These are phyloP conservation scores for Actinomortierella wolfii DNA, from an alignment of 371 early-diverging fungal genomes.

Conservation along the genomic window DNA sequence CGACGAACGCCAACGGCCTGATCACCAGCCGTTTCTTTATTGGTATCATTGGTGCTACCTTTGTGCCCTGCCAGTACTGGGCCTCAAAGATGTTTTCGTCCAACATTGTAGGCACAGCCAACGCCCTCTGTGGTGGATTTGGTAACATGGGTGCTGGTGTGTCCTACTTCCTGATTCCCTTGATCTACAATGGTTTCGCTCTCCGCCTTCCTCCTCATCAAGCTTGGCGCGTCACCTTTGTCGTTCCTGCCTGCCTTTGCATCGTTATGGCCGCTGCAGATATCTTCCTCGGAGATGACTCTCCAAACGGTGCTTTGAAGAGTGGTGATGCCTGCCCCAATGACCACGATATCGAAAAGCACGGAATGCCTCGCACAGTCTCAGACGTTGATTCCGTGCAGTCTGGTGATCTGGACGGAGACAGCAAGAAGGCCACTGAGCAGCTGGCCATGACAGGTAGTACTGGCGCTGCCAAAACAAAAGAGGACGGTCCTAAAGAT, in stretches of 20 bases:
- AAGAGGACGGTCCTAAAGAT: no score
- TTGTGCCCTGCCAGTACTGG: slow-evolving; percentile 75
- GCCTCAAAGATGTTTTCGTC: slow-evolving; percentile 59
- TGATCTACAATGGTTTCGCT: slow-evolving; percentile 50
- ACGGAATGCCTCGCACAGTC: slow-evolving; percentile 7
- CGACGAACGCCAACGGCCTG: slow-evolving; percentile 48
- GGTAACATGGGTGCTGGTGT: slow-evolving; percentile 72
- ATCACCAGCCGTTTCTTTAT: slow-evolving; percentile 52
- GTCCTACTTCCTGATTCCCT: slow-evolving; percentile 61
- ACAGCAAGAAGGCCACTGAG: slow-evolving; percentile 8
- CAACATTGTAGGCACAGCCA: slow-evolving; percentile 64
- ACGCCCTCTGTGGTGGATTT: slow-evolving; percentile 69
- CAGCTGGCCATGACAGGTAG: slow-evolving; percentile 1
- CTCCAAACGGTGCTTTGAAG: slow-evolving; percentile 36
- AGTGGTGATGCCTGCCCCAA: background rate
- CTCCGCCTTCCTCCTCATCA: slow-evolving; percentile 12
- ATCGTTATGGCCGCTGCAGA: slow-evolving; percentile 47
- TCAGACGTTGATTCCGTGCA: slow-evolving; percentile 12
- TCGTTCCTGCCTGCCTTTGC: slow-evolving; percentile 54
- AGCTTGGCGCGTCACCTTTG: slow-evolving; percentile 52
- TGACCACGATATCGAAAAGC: slow-evolving; percentile 18
- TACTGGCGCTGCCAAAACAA: background rate
- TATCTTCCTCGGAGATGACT: slow-evolving; percentile 50
- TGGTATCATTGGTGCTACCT: slow-evolving; percentile 65
- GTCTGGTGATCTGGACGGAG: background rate